Conservation (phyloP, 23 red algal genomes). For the Gracilariopsis chorda region DNA sequence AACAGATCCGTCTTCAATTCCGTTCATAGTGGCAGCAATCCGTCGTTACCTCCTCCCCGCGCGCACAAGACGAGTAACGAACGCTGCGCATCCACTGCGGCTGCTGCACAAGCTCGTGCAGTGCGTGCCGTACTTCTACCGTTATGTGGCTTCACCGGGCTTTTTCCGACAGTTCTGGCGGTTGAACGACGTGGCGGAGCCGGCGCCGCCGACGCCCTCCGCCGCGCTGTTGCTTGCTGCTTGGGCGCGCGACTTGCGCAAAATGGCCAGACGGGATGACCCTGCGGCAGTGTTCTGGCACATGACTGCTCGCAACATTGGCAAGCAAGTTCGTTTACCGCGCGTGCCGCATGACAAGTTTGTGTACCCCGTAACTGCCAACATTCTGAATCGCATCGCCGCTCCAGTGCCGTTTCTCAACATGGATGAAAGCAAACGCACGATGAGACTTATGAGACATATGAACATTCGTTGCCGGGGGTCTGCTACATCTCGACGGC, state of each 20-base stretch:
- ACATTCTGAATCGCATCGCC: not conserved
- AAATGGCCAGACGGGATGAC: conserved; percentile 13
- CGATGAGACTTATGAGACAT: not conserved
- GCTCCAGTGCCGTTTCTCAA: not conserved
- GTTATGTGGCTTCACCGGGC: conserved; percentile 17
- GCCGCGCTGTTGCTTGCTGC: conserved; percentile 29
- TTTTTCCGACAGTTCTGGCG: conserved; percentile 27
- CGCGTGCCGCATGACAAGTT: not conserved
- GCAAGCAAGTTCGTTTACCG: not conserved
- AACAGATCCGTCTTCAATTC: not conserved
- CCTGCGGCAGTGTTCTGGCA: conserved; percentile 41
- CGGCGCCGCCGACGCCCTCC: not conserved
- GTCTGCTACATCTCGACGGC: too few species aligned
- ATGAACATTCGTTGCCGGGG: not conserved
- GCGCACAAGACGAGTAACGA: not conserved
- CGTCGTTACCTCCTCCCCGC: conserved; percentile 1
- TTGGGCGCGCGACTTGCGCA: conserved; percentile 32
- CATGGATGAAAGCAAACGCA: not conserved
- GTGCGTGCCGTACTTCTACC: conserved; percentile 46
- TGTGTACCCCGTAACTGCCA: conserved; percentile 4
- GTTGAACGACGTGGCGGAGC: not conserved
- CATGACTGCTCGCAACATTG: not conserved
- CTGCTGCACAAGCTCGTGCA: conserved; percentile 33
- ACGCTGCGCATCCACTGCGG: not conserved
- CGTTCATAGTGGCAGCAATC: not conserved